A percentile compares a stretch with the other conserved stretches of the same genome.
These are phyloP conservation scores for Rubia tinctorum DNA, from an alignment of 305 asterid species.

Conservation along the genomic window DNA sequence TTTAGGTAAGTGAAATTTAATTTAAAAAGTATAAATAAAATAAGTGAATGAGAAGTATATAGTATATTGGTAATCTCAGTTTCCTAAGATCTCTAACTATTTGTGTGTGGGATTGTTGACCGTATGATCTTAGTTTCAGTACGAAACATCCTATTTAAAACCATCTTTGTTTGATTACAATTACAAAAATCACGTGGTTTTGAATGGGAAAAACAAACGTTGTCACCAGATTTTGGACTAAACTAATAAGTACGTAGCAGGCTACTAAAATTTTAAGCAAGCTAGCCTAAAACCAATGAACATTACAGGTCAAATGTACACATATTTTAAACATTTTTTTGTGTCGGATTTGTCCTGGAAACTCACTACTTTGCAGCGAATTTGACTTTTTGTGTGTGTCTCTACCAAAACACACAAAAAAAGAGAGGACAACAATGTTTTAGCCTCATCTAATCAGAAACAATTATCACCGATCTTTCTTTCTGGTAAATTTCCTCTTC, in stretches of 20 bases:
- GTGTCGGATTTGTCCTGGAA: conserved; percentile 39
- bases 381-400: conserved; percentile 6
- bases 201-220: conserved; percentile 30
- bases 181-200: conserved; percentile 33
- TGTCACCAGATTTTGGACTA: conserved; percentile 42
- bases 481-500: conserved; percentile 16
- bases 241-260: background rate
- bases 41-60: too few relatives aligned
- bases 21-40: too few relatives aligned
- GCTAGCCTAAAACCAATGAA: conserved; percentile 23
- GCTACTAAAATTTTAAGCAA: background rate
- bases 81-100: background rate
- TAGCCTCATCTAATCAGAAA: background rate
- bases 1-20: too few relatives aligned
- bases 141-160: background rate
- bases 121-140: background rate
- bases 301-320: background rate
- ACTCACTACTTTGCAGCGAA: background rate
- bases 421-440: background rate
- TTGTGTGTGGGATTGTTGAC: background rate
- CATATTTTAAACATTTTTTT: conserved; percentile 21
- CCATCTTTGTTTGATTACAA: background rate
- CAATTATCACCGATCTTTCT: background rate
- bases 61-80: too few relatives aligned
- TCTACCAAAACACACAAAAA: conserved; percentile 2